Percentiles rank a stretch among this genome's conserved stretches.
These are phyloP conservation scores for Starmerella lactis-condensi DNA, from an alignment of 805 yeast species.

Conservation along the genomic window DNA sequence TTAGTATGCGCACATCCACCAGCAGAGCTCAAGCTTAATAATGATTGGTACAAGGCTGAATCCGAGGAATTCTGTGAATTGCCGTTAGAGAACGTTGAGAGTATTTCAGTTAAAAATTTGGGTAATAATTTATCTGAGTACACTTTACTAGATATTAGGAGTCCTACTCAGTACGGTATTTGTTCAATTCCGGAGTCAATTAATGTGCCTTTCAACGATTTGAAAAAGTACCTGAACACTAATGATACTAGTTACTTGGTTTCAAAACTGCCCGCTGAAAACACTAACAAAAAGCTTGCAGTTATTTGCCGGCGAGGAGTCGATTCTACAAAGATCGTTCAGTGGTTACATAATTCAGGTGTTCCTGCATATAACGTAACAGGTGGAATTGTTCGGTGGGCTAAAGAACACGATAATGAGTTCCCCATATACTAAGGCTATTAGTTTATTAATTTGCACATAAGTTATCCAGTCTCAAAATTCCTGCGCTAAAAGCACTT, in stretches of 20 bases:
- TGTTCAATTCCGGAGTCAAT: constrained; percentile 39
- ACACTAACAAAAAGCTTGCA: constrained; percentile 27
- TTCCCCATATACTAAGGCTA: constrained; percentile 48
- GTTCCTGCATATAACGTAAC: constrained; percentile 43
- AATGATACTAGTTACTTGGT: no score
- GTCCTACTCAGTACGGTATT: constrained; percentile 54
- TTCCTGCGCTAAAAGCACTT: constrained; percentile 34
- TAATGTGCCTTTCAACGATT: constrained; percentile 43
- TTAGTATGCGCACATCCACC: constrained; percentile 42
- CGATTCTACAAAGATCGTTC: constrained; percentile 69
- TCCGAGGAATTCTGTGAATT: constrained; percentile 25
- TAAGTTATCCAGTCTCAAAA: constrained; percentile 26
- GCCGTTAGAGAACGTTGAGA: constrained; percentile 30
- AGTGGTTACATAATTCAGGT: constrained; percentile 33
- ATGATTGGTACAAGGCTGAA: constrained; percentile 45
- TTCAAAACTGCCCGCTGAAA: no score
- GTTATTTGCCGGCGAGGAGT: constrained; percentile 79
- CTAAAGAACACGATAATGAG: constrained; percentile 35
- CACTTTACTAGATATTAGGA: constrained; percentile 58
- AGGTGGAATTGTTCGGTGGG: constrained; percentile 67
- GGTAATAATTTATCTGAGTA: constrained; percentile 11
- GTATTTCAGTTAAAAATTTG: constrained; percentile 17
- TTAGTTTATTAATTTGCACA: constrained; percentile 5
- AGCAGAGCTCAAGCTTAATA: constrained; percentile 32
- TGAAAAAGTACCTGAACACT: no score